A percentile compares a stretch with the other conserved stretches of the same genome.
Evolutionary conservation across 1,284 basidiomycete genomes (phyloP).

Genomic region (Ceratobasidium sp.): DNA sequence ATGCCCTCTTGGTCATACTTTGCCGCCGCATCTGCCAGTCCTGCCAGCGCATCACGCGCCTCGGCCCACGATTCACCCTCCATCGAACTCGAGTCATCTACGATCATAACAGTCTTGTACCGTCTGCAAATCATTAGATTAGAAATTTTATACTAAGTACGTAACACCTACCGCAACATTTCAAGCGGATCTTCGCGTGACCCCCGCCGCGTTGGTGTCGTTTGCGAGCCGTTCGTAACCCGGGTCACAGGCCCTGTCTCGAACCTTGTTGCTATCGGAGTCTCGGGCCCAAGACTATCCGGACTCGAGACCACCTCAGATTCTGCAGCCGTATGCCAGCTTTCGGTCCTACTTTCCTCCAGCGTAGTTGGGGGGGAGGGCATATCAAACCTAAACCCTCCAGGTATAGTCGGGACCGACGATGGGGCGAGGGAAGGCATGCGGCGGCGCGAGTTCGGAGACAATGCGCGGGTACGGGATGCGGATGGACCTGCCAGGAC

Average conservation of each 20-base stretch:
- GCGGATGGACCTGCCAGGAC: neutral
- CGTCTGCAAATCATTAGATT: neutral
- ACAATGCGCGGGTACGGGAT: neutral
- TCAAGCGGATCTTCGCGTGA: constrained; percentile 25
- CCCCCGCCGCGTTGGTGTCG: constrained; percentile 13
- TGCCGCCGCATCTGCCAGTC: constrained; percentile 54
- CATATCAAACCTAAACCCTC: constrained; percentile 25
- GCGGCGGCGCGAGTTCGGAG: neutral
- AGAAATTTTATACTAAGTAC: constrained; percentile 4
- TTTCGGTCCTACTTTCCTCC: neutral
- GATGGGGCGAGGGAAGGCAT: constrained; percentile 15
- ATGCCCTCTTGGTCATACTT: constrained; percentile 59
- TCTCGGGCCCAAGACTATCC: neutral
- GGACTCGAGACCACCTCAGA: neutral
- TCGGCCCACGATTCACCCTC: constrained; percentile 55
- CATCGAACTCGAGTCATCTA: constrained; percentile 61
- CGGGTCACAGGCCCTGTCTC: neutral
- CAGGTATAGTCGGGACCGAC: neutral
- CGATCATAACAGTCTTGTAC: constrained; percentile 23
- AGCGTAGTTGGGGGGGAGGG: neutral
- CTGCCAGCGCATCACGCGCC: constrained; percentile 55
- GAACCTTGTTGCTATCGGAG: neutral
- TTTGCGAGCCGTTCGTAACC: neutral
- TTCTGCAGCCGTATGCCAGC: neutral
- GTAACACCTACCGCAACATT: constrained; percentile 10